These are phyloP conservation scores for Colletotrichum sp. DNA, from an alignment of 2,329 filamentous ascomycete genomes.

Conservation along the genomic window DNA sequence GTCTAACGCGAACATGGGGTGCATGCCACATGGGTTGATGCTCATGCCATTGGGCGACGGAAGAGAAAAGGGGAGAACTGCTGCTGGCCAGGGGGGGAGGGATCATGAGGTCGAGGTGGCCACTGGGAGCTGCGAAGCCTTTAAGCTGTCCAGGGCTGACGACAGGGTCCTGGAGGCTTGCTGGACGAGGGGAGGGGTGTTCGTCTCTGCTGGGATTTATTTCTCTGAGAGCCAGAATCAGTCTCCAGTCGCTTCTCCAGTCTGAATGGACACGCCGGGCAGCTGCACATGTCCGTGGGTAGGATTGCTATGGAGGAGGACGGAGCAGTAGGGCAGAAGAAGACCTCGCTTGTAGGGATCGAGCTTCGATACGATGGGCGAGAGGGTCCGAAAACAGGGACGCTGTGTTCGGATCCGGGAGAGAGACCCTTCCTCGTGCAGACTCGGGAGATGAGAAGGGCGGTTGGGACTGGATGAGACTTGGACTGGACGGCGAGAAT, in stretches of 20 bases:
- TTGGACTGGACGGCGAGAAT: background rate
- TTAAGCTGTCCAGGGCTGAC: conserved; percentile 5
- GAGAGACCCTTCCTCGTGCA: background rate
- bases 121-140: conserved; percentile 4
- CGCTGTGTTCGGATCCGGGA: conserved; percentile 1
- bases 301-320: background rate
- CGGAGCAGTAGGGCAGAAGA: conserved; percentile 2
- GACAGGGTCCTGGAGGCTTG: background rate
- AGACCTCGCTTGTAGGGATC: conserved; percentile 3
- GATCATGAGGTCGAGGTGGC: background rate
- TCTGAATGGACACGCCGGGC: background rate
- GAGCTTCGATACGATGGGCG: background rate
- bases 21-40: conserved; percentile 21
- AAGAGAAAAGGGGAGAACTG: conserved; percentile 10
- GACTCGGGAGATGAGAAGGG: background rate
- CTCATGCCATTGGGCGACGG: conserved; percentile 20
- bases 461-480: background rate
- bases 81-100: background rate
- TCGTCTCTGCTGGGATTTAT: background rate
- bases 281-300: conserved; percentile 8
- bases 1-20: conserved; percentile 25
- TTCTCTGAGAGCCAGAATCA: background rate
- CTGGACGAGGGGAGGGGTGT: background rate
- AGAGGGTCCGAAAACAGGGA: background rate
- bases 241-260: background rate